These are phyloP conservation scores for Sanguinoderma infundibulare DNA, from an alignment of 1,284 basidiomycete genomes.

Conservation along the genomic window DNA sequence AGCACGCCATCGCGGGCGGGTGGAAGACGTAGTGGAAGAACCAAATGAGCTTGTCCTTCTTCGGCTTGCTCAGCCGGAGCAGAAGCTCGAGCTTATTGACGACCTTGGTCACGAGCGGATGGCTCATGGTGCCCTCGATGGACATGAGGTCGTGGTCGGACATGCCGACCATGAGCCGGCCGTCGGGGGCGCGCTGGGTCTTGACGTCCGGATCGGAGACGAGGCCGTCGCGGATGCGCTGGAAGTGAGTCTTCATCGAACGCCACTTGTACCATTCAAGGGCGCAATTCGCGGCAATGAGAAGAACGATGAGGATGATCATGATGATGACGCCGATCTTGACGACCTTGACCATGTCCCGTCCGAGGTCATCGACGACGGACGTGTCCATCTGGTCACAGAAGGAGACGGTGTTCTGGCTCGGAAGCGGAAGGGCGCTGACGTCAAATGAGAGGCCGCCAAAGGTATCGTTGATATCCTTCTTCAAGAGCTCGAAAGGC, in stretches of 20 bases:
- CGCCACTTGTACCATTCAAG: constrained; percentile 86
- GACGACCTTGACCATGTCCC: constrained; percentile 75
- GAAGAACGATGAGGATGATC: constrained; percentile 60
- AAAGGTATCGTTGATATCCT: constrained; percentile 88
- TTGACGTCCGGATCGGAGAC: constrained; percentile 62
- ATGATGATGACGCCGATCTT: constrained; percentile 80
- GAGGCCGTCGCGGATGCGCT: constrained; percentile 77
- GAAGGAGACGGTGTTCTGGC: constrained; percentile 65
- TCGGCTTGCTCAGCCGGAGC: constrained; percentile 58
- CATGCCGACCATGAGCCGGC: constrained; percentile 48
- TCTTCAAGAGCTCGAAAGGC: constrained; percentile 85
- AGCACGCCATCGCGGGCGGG: constrained; percentile 85
- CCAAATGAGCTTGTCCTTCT: constrained; percentile 75
- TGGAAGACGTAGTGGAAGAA: constrained; percentile 91
- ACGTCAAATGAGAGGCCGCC: constrained; percentile 70
- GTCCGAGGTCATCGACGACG: constrained; percentile 82
- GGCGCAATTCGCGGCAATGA: constrained; percentile 67
- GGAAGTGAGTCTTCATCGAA: constrained; percentile 64
- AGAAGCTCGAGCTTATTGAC: constrained; percentile 54
- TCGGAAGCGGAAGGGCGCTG: constrained; percentile 75
- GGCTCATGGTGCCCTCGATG: constrained; percentile 65
- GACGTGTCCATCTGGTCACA: constrained; percentile 81
- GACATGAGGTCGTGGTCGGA: constrained; percentile 78
- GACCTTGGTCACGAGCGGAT: constrained; percentile 74
- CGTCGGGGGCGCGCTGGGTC: constrained; percentile 42